Evolutionary conservation across 441 rosid species (phyloP).

Genomic region (Rhodomyrtus psidioides): DNA sequence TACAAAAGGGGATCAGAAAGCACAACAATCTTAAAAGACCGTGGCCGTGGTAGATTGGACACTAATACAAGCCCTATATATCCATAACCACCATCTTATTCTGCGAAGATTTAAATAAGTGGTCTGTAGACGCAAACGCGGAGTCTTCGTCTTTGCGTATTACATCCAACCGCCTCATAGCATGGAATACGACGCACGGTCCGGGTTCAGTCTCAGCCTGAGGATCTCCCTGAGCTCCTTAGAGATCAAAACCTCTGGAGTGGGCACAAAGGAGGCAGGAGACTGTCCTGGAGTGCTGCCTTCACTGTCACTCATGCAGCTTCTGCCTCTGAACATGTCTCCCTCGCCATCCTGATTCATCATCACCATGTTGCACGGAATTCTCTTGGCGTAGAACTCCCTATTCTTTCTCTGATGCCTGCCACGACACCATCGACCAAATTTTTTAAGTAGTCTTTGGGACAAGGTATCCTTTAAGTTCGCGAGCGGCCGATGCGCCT

Average conservation of each 20-base stretch:
- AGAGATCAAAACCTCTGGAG: constrained; percentile 22
- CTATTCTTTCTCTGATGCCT: constrained; percentile 31
- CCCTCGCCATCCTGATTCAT: constrained; percentile 28
- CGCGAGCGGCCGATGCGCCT: not conserved
- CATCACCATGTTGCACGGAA: constrained; percentile 37
- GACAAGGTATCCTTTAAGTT: not conserved
- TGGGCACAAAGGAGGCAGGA: constrained; percentile 15
- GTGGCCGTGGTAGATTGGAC: not conserved
- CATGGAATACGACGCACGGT: not conserved
- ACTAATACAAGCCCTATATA: not conserved
- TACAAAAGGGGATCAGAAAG: not conserved
- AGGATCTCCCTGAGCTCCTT: constrained; percentile 13
- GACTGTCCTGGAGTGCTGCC: constrained; percentile 18
- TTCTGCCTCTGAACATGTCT: constrained; percentile 25
- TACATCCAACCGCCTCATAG: not conserved
- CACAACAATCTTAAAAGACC: not conserved
- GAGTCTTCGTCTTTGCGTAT: too few relatives aligned
- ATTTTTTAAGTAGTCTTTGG: not conserved
- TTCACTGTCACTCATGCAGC: constrained; percentile 7
- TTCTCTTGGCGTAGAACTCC: constrained; percentile 22
- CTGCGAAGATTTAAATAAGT: too few relatives aligned
- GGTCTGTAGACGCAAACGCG: too few relatives aligned
- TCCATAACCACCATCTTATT: not conserved
- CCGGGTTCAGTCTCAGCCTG: not conserved
- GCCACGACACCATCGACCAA: not conserved